phyloP scores from a whole-genome alignment of 768 basidiomycete species.

The Strobilomyces dryophilus region DNA sequence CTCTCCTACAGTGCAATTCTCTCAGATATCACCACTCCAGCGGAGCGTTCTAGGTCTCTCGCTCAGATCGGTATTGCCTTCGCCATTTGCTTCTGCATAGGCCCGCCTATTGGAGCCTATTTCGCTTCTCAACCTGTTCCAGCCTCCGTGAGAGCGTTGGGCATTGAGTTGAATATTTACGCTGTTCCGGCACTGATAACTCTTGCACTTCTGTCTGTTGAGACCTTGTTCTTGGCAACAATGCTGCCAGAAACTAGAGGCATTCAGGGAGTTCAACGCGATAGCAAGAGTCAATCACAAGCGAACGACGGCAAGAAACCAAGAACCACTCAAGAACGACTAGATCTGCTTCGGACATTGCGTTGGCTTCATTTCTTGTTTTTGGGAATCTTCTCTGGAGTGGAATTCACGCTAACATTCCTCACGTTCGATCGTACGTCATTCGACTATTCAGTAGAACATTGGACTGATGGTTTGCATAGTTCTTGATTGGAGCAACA shows the following conservation, averaged over 20 bases:
- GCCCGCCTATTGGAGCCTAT: slow-evolving; percentile 93
- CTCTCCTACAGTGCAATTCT: slow-evolving; percentile 70
- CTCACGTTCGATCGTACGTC: slow-evolving; percentile 81
- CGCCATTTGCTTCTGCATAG: slow-evolving; percentile 89
- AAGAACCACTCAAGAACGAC: slow-evolving; percentile 43
- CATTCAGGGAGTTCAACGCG: slow-evolving; percentile 20
- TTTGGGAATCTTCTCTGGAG: slow-evolving; percentile 86
- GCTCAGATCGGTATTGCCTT: slow-evolving; percentile 96
- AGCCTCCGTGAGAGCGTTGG: slow-evolving; percentile 48
- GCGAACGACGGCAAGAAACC: slow-evolving; percentile 12
- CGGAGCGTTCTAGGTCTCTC: slow-evolving; percentile 78
- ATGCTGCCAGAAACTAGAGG: slow-evolving; percentile 86
- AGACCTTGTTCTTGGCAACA: slow-evolving; percentile 73
- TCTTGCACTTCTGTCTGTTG: slow-evolving; percentile 66
- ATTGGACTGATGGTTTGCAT: slow-evolving; percentile 1
- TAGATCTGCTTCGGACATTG: slow-evolving; percentile 54
- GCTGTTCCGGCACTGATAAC: slow-evolving; percentile 87
- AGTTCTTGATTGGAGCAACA: slow-evolving; percentile 90
- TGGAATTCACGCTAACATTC: slow-evolving; percentile 97
- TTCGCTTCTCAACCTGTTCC: slow-evolving; percentile 86
- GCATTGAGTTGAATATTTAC: slow-evolving; percentile 79
- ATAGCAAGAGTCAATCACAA: slow-evolving; percentile 18
- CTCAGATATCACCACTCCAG: slow-evolving; percentile 81
- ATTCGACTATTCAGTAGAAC: not conserved
- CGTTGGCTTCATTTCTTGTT: slow-evolving; percentile 79